Evolutionary conservation across 352 stramenopile species (phyloP), one percentile per base, ranked within the genome.

Genomic region (Globisporangium nunn): DNA sequence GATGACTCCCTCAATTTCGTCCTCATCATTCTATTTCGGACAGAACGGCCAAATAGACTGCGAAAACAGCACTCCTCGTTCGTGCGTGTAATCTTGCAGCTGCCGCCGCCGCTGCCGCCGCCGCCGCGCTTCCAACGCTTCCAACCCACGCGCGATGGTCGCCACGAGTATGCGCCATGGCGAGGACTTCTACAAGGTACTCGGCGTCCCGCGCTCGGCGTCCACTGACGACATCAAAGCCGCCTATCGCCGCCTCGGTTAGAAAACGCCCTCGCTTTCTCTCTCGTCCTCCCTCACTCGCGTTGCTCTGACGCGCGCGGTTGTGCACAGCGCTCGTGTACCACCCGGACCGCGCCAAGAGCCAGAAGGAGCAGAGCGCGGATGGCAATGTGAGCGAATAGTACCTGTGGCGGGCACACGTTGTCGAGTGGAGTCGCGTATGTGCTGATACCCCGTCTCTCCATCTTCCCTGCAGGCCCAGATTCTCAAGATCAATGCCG

Each of bases 231-330:
- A 91, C 31, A 89, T 91, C 69, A 91, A 91, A 64, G 58, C 65
- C 47, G 81, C 81, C 4, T 91, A 88, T 63, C 77, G 81, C 68
- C 87, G 85, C 61, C 72, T 87, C 50, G 81, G 80, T 89, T n/a
- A n/a, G 52, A 29, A 30, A 37, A 7, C 31, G 31, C 31, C 4
- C 31, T 35, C 31, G 7, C 31, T 4, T 7, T 35, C 31, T 4
- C 31, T 35, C 31, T 35, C 31, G 31, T 23, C 23, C 23, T 23
- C 23, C 23, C 23, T 23, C 23, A 23, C 23, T 23, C 1, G 23
- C 23, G 1, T 23, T 23, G 23, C 23, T 23, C 23, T 23, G 7
- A 35, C 31, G 31, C 18, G 30, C 37, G 23, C 29, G 8, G 52
- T 18, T 59, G 56, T 31, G 10, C 18, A 8, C 49, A 88, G 81